These are phyloP conservation scores for Acanthamoeba triangularis DNA, from an alignment of 208 protist genomes.

Conservation along the genomic window DNA sequence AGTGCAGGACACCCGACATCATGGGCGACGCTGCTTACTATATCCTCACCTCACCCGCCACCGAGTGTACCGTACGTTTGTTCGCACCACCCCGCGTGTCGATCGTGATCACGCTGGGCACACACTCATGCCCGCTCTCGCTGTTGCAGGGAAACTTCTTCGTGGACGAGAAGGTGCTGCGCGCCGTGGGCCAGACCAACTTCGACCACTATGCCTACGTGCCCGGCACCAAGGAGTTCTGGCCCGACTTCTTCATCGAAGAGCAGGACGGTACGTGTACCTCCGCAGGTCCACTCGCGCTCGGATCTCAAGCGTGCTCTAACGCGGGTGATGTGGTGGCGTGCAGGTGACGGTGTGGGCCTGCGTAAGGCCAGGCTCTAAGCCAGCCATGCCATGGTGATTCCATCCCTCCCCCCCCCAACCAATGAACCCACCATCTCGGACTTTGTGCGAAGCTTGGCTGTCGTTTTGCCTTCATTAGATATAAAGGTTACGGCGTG, in stretches of 20 bases:
- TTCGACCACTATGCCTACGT: constrained; percentile 13
- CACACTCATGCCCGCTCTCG: neutral
- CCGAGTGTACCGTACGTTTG: constrained; percentile 57
- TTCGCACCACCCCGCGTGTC: neutral
- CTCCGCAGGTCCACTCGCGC: neutral
- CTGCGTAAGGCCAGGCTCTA: constrained; percentile 17
- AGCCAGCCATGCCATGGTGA: neutral
- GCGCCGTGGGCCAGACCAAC: constrained; percentile 57
- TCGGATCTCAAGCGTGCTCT: neutral
- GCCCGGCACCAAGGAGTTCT: constrained; percentile 60
- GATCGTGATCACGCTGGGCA: neutral
- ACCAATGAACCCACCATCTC: no score
- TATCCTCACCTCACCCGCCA: constrained; percentile 83
- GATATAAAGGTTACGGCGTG: no score
- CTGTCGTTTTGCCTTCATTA: no score
- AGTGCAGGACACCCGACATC: constrained; percentile 86
- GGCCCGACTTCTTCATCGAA: constrained; percentile 74
- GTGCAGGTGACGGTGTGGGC: neutral
- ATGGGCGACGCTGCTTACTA: constrained; percentile 87
- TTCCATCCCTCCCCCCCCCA: no score
- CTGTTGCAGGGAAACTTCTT: constrained; percentile 60
- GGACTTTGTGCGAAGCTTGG: no score
- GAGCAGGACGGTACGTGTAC: constrained; percentile 45
- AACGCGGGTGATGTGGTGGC: neutral
- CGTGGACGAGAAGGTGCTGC: constrained; percentile 73